These are phyloP conservation scores for Hemerocallis citrina DNA, from an alignment of 106 monocot species.

Conservation along the genomic window DNA sequence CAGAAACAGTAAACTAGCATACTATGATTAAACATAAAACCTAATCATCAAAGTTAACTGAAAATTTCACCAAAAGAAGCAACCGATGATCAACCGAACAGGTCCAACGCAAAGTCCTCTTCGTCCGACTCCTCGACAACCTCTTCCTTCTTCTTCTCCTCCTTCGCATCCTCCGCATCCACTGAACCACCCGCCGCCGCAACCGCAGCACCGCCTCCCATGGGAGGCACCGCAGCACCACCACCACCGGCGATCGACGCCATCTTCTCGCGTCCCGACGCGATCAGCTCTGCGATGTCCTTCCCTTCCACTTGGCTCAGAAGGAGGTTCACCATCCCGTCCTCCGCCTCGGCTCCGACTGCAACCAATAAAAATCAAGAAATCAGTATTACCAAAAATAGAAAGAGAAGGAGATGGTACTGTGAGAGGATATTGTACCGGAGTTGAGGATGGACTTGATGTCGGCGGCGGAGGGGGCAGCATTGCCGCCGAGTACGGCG, in stretches of 20 bases:
- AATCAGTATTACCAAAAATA: not conserved
- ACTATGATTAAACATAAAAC: too few relatives aligned
- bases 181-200: not conserved
- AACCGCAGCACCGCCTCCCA: not conserved
- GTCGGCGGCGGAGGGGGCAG: conserved; percentile 11
- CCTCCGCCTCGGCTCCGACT: conserved; percentile 15
- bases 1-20: too few relatives aligned
- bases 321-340: conserved; percentile 1
- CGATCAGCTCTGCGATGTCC: conserved; percentile 14
- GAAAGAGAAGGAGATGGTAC: not conserved
- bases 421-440: not conserved
- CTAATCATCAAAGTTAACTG: too few relatives aligned
- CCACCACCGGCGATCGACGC: conserved; percentile 12
- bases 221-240: not conserved
- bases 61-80: too few relatives aligned
- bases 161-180: conserved; percentile 7
- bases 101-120: too few relatives aligned
- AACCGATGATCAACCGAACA: too few relatives aligned
- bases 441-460: conserved; percentile 21
- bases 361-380: not conserved
- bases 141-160: conserved; percentile 17
- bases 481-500: conserved; percentile 18
- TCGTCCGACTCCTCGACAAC: too few relatives aligned
- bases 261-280: conserved; percentile 12
- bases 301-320: conserved; percentile 6